Evolutionary conservation across 768 basidiomycete genomes (phyloP).

Genomic region (Tubosaeta sp.): DNA sequence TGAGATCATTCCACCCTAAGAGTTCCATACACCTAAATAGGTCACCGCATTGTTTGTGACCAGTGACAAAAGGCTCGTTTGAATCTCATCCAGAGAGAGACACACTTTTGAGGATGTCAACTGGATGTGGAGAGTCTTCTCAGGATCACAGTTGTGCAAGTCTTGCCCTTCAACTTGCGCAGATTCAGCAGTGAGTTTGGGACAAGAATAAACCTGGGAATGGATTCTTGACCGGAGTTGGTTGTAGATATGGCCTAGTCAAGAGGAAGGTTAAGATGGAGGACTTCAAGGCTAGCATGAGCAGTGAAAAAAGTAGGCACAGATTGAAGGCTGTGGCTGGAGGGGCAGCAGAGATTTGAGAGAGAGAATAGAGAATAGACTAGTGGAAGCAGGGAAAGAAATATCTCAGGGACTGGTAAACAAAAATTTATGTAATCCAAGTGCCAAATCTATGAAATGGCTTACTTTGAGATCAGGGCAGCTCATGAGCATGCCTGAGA

Average conservation of each 20-base stretch:
- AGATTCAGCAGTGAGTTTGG: constrained; percentile 40
- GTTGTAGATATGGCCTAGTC: constrained; percentile 12
- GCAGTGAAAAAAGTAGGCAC: constrained; percentile 48
- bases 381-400: constrained; percentile 54
- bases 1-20: constrained; percentile 53
- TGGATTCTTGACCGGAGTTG: neutral
- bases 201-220: constrained; percentile 28
- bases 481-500: constrained; percentile 48
- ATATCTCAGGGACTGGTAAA: constrained; percentile 34
- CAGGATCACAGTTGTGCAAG: constrained; percentile 48
- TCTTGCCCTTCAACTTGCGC: constrained; percentile 42
- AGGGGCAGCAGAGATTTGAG: constrained; percentile 49
- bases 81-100: constrained; percentile 38
- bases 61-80: constrained; percentile 38
- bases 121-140: constrained; percentile 43
- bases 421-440: neutral
- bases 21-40: constrained; percentile 49
- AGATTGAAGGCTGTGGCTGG: constrained; percentile 36
- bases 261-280: constrained; percentile 48
- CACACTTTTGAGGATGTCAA: constrained; percentile 55
- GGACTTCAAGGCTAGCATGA: constrained; percentile 50
- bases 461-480: constrained; percentile 56
- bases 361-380: constrained; percentile 48
- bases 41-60: constrained; percentile 33
- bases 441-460: no score